phyloP scores from a whole-genome alignment of 1,284 basidiomycete species.

The Ganoderma lingzhi region DNA sequence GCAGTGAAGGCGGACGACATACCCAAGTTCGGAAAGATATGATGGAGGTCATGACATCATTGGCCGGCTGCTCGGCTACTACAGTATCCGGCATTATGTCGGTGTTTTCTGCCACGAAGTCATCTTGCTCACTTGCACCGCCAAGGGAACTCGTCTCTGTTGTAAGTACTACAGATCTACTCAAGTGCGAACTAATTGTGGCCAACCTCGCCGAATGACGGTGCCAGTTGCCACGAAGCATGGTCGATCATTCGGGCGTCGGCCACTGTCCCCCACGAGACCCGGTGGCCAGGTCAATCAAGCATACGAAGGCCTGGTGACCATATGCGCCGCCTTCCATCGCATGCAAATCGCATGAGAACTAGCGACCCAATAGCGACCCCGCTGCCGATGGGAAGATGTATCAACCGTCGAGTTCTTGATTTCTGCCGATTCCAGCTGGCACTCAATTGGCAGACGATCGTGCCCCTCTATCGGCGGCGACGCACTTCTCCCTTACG shows the following conservation, averaged over 20 bases:
- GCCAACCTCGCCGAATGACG: background rate
- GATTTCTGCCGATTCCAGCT: background rate
- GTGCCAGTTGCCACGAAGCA: background rate
- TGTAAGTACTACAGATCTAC: background rate
- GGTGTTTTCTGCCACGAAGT: background rate
- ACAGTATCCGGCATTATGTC: background rate
- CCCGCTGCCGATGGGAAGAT: background rate
- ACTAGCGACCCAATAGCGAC: background rate
- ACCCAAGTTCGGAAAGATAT: background rate
- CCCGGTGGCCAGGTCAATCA: background rate
- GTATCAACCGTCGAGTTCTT: background rate
- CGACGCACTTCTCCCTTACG: background rate
- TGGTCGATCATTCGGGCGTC: background rate
- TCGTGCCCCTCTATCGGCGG: constrained; percentile 1
- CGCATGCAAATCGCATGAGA: background rate
- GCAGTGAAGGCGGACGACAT: background rate
- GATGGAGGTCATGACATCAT: background rate
- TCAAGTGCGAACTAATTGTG: background rate
- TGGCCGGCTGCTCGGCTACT: background rate
- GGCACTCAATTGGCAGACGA: background rate
- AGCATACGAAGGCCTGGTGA: constrained; percentile 3
- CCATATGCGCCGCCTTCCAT: background rate
- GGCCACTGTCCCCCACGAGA: background rate
- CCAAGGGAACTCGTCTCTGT: background rate
- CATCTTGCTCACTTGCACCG: background rate